Percentiles rank a stretch among this genome's conserved stretches.
phyloP scores from a whole-genome alignment of 2,329 filamentous ascomycete genomes.

The Trichoderma sp. region DNA sequence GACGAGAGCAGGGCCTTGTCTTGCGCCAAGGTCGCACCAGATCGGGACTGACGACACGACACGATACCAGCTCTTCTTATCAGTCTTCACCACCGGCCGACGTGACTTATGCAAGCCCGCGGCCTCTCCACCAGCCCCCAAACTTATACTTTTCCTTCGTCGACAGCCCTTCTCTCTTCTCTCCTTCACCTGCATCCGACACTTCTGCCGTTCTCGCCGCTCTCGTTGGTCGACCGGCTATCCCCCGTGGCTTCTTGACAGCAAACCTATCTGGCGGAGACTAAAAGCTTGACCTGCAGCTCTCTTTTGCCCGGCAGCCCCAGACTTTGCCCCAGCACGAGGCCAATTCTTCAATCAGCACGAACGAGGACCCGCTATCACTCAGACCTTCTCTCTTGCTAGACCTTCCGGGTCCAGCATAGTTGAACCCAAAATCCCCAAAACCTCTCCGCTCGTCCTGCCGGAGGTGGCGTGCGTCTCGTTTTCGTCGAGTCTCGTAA shows the following conservation, averaged over 20 bases:
- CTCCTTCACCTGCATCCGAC: constrained; percentile 19
- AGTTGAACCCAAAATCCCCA: constrained; percentile 20
- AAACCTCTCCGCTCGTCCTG: constrained; percentile 13
- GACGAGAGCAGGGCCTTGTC: neutral
- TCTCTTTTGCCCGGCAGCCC: constrained; percentile 4
- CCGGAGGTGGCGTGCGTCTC: constrained; percentile 21
- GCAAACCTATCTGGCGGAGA: neutral
- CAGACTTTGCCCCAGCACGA: constrained; percentile 19
- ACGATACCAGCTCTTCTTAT: neutral
- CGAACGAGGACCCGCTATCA: constrained; percentile 19
- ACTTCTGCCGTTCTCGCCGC: neutral
- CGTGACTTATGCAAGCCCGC: constrained; percentile 18
- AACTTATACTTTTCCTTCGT: constrained; percentile 25
- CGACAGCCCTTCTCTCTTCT: constrained; percentile 18
- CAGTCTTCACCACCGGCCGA: constrained; percentile 5
- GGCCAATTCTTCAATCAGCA: neutral
- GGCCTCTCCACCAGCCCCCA: constrained; percentile 22
- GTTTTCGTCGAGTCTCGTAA: constrained; percentile 20
- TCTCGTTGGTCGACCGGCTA: neutral
- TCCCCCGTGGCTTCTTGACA: neutral
- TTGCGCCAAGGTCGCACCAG: neutral
- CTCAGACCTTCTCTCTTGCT: constrained; percentile 18
- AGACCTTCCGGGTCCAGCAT: constrained; percentile 19
- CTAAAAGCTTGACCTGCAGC: constrained; percentile 8
- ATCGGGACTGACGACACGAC: neutral